Base-by-base conservation (phyloP, 305 asterid genomes). In the Coffea humblotiana region DNA sequence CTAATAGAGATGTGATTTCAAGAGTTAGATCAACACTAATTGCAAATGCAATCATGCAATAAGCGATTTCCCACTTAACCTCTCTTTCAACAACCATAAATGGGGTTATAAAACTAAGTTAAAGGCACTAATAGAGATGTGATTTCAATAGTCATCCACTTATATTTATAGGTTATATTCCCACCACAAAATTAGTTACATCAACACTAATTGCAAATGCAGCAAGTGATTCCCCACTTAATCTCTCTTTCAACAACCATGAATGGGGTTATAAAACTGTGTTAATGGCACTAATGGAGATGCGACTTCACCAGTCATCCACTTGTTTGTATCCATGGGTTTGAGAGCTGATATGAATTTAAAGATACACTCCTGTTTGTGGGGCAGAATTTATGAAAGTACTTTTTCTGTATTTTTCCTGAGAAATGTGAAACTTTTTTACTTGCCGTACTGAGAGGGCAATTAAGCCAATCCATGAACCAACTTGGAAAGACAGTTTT, bases 361-460 rank as follows among this genome's bases (percentile, higher is more conserved):
- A 73, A 73, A 52, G 66, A 29, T 52, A 21, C 18, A n/a, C n/a
- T n/a, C 66, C 9, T 8, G 2, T 16, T 32, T 43, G 60, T 45
- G 56, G 11, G 48, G 64, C 48, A 76, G 72, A 27, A 77, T 65
- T 77, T 9, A 48, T 76, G 72, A 47, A 64, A 18, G 73, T 9
- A 48, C 11, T 18, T 0, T 43, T 23, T 78, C 35, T 37, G 16
- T 23, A 5, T 63, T 63, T 25, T 63, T 10, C 23, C 37, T 61
- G 27, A 61, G 25, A 29, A n/a, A 43, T 3, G 21, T 14, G 14
- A 49, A 8, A 0, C 14, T 49, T 49, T 49, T 9, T 49, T 11
- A 49, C 14, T 32, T 49, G 54, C 14, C 54, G 9, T 10, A 49
- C 54, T 49, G 54, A 49, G 1, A 49, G 54, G 15, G 14, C 54